These are phyloP conservation scores for Pseudofabraea citricarpa DNA, from an alignment of 2,329 filamentous ascomycete species.

Conservation along the genomic window DNA sequence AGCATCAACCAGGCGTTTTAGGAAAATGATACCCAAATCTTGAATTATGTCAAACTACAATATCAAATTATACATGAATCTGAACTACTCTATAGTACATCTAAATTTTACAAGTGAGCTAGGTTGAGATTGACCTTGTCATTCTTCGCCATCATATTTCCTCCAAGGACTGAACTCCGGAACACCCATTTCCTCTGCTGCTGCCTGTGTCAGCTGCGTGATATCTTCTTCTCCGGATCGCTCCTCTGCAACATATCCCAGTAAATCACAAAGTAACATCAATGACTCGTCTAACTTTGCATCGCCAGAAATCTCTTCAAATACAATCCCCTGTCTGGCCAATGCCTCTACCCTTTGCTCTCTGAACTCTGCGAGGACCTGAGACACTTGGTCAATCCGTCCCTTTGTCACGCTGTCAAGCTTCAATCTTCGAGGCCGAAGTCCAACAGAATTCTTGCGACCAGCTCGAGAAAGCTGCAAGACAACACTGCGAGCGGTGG, in stretches of 20 bases:
- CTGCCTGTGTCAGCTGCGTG: constrained; percentile 1
- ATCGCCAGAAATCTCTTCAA: constrained; percentile 19
- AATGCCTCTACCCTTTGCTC: constrained; percentile 23
- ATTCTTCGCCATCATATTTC: background rate
- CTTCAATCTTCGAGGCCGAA: constrained; percentile 30
- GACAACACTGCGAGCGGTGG: constrained; percentile 41
- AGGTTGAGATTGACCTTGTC: background rate
- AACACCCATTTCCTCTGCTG: constrained; percentile 20
- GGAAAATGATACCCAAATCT: constrained; percentile 21
- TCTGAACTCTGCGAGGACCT: constrained; percentile 37
- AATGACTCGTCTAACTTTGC: constrained; percentile 26
- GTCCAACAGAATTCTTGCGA: constrained; percentile 25
- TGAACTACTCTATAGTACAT: no score
- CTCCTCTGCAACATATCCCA: constrained; percentile 18
- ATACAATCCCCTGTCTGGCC: constrained; percentile 18
- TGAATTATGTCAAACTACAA: background rate
- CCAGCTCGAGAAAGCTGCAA: constrained; percentile 40
- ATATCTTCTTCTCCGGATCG: constrained; percentile 3
- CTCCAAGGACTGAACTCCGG: constrained; percentile 17
- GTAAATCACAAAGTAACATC: constrained; percentile 20
- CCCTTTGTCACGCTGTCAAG: constrained; percentile 35
- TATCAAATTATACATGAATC: background rate
- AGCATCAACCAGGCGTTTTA: constrained; percentile 9
- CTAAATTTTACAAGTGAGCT: no score
- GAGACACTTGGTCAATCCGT: constrained; percentile 37